Base-by-base conservation (phyloP, 768 basidiomycete species). In the Fistulinella prunicolor region DNA sequence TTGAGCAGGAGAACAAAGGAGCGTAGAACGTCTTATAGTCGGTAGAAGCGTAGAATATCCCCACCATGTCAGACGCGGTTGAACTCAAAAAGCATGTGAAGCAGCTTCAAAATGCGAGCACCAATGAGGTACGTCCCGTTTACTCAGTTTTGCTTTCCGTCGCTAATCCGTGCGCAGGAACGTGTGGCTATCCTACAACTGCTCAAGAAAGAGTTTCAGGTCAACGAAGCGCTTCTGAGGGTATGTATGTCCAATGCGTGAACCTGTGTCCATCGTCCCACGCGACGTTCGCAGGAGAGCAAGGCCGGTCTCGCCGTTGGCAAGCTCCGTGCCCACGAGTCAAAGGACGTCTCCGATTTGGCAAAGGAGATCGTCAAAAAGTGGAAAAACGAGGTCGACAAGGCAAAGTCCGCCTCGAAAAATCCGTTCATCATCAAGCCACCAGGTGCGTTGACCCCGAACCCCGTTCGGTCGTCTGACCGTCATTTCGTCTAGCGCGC, bases 271-370 rank as follows among this genome's bases (percentile, higher is more conserved):
- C 16, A n/a, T n/a, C n/a, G 20, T 24, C 34, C 43, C 26, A 37
- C 38, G 21, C 24, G 5, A 14, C 49, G 45, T 34, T 22, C 42
- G 23, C 59, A 94, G 93, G 92, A 94, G 70, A 94, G 90, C 67
- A 94, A 88, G 68, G 87, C 85, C 4, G 93, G 93, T 41, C 71
- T 95, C n/a, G 88, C 91, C 0, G 91, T 96, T 3, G 91, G 92
- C 44, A 94, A 94, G 71, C 77, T 94, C 16, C 81, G 93, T 39
- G 75, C 77, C 24, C 86, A 93, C 66, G 71, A 78, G 1, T 72
- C 78, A 12, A 89, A 86, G 59, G 77, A 83, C 10, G 83, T 96
- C 9, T 66, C 89, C 8, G 87, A 90, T 55, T 72, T 89, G 6
- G 90, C 94, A 16, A 95, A 94, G 67, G 91, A 92, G 55, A 73